A percentile compares a stretch with the other conserved stretches of the same genome.
phyloP scores from a whole-genome alignment of 257 asterid genomes.

The Primulina eburnea region DNA sequence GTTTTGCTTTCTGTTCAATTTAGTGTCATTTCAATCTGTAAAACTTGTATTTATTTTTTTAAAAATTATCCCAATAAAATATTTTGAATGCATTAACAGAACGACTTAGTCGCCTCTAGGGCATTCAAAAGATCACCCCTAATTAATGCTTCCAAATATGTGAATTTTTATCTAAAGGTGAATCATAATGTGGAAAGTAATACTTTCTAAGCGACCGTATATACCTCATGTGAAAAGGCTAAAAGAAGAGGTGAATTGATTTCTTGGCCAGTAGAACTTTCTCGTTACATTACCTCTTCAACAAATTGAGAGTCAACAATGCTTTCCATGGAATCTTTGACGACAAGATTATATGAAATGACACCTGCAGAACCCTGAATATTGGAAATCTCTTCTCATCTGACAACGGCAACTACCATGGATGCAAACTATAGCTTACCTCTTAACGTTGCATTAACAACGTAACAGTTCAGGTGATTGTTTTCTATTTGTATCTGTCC shows the following conservation, averaged over 20 bases:
- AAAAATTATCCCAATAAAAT: too few species aligned
- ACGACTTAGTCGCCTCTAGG: background rate
- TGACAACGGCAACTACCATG: slow-evolving; percentile 49
- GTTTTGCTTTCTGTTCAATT: background rate
- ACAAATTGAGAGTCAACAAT: too few species aligned
- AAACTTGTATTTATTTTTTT: too few species aligned
- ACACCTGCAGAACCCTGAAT: slow-evolving; percentile 49
- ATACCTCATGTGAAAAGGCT: slow-evolving; percentile 72
- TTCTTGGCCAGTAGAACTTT: slow-evolving; percentile 59
- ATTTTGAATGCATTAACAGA: background rate
- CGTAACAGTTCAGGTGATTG: slow-evolving; percentile 77
- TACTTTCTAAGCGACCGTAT: background rate
- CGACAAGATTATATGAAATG: background rate
- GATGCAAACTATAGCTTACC: slow-evolving; percentile 66
- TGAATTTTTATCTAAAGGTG: background rate
- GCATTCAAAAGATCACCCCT: background rate
- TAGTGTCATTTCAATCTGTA: too few species aligned
- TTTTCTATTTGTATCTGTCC: slow-evolving; percentile 1
- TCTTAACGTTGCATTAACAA: slow-evolving; percentile 64
- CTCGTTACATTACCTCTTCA: too few species aligned
- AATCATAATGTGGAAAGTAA: background rate
- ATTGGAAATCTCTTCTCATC: slow-evolving; percentile 58
- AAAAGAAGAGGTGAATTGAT: slow-evolving; percentile 80
- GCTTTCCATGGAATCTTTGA: too few species aligned
- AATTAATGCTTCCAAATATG: background rate